phyloP scores from a whole-genome alignment of 805 yeast species.

The Metschnikowia peoriensis region DNA sequence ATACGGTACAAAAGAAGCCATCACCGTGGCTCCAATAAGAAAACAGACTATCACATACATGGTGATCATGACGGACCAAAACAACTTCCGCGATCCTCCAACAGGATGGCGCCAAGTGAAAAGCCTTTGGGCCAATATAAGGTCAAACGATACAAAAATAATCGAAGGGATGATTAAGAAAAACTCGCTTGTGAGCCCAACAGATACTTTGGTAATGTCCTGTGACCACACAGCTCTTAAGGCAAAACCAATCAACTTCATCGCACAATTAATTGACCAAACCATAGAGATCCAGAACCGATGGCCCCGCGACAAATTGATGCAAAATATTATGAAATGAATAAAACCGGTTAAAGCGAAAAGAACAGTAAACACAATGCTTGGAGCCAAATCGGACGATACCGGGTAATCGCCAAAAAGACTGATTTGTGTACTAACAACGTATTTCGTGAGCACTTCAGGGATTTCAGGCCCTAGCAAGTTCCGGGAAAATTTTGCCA shows the following conservation, averaged over 20 bases:
- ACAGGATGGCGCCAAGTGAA: slow-evolving; percentile 29
- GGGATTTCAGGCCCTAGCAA: slow-evolving; percentile 15
- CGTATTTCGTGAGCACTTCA: slow-evolving; percentile 12
- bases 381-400: slow-evolving; percentile 18
- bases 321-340: slow-evolving; percentile 17
- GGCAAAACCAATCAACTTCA: slow-evolving; percentile 18
- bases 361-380: slow-evolving; percentile 16
- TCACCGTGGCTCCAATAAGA: slow-evolving; percentile 18
- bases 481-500: slow-evolving; percentile 9
- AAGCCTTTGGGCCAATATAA: slow-evolving; percentile 24
- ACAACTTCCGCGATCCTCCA: slow-evolving; percentile 22
- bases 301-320: slow-evolving; percentile 22
- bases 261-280: slow-evolving; percentile 16
- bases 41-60: slow-evolving; percentile 18
- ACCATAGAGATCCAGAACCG: slow-evolving; percentile 21
- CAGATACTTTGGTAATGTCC: slow-evolving; percentile 13
- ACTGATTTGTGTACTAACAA: slow-evolving; percentile 16
- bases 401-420: slow-evolving; percentile 23
- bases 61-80: slow-evolving; percentile 21
- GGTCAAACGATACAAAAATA: slow-evolving; percentile 20
- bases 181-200: slow-evolving; percentile 20
- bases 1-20: slow-evolving; percentile 20
- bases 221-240: slow-evolving; percentile 19
- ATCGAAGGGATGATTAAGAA: slow-evolving; percentile 19
- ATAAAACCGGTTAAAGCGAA: slow-evolving; percentile 16